Percentiles rank a stretch among this genome's conserved stretches.
Conservation (phyloP, 73 alveolate species). For the Paramecium sonneborni region DNA sequence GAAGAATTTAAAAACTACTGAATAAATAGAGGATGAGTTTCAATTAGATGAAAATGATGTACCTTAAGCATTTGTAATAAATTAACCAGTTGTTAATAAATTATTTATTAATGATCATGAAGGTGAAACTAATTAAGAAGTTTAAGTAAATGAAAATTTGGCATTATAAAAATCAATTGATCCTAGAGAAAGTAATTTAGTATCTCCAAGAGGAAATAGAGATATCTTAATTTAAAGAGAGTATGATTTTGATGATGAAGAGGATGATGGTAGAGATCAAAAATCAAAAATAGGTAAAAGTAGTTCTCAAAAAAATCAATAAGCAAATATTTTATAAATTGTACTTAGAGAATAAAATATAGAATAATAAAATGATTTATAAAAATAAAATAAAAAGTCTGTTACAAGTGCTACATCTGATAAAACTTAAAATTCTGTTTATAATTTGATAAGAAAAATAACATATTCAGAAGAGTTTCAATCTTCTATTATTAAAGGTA, state of each 20-base stretch:
- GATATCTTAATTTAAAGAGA: neutral
- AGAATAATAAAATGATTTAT: neutral
- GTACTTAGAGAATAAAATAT: neutral
- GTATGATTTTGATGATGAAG: neutral
- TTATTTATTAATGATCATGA: neutral
- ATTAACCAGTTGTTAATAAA: neutral
- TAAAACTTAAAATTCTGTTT: neutral
- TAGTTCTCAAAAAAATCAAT: neutral
- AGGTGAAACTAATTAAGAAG: neutral
- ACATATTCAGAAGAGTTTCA: neutral
- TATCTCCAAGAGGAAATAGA: neutral
- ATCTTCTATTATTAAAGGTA: neutral
- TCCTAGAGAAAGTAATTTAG: neutral
- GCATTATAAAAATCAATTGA: neutral
- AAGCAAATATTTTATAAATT: neutral
- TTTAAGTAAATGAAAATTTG: neutral
- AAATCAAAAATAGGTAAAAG: neutral
- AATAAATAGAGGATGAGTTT: neutral
- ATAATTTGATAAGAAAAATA: neutral
- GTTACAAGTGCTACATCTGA: constrained; percentile 26
- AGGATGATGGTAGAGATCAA: neutral
- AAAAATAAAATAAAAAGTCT: neutral
- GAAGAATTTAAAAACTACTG: neutral
- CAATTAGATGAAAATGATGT: neutral
- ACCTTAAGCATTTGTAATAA: neutral